Evolutionary conservation across 164 flowering plant genomes (phyloP).

Genomic region (Annona squamosa): DNA sequence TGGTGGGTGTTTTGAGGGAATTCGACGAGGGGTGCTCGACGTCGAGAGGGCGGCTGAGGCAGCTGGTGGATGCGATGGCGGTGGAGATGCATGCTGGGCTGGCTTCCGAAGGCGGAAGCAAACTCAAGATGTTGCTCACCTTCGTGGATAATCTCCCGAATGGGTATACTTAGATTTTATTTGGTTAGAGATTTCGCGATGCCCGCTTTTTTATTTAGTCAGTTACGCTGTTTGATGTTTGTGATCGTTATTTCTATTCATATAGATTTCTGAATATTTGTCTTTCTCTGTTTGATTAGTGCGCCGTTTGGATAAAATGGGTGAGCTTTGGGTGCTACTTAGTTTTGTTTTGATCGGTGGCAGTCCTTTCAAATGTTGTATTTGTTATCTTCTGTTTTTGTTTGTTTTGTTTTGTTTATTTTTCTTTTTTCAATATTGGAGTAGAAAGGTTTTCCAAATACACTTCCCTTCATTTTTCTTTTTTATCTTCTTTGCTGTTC

Average conservation of each 20-base stretch:
- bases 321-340: neutral
- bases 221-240: neutral
- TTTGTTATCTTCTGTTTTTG: neutral
- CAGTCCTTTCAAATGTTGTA: neutral
- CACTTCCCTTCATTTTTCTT: no score
- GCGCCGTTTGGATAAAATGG: neutral
- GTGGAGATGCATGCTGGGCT: conserved; percentile 98
- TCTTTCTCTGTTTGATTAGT: neutral
- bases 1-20: conserved; percentile 56
- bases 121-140: conserved; percentile 86
- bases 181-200: neutral
- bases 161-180: conserved; percentile 44
- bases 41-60: conserved; percentile 46
- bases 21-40: conserved; percentile 67
- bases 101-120: conserved; percentile 94
- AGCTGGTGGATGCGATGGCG: conserved; percentile 87
- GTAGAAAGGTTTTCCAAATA: no score
- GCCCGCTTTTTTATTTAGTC: neutral
- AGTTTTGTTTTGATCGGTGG: neutral
- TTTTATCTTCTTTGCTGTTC: neutral
- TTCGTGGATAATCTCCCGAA: conserved; percentile 64
- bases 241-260: neutral
- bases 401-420: no score
- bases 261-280: neutral
- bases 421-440: no score